Percentiles rank a stretch among this genome's conserved stretches.
These are phyloP conservation scores for Termitomyces sp. DNA, from an alignment of 768 basidiomycete species.

Conservation along the genomic window DNA sequence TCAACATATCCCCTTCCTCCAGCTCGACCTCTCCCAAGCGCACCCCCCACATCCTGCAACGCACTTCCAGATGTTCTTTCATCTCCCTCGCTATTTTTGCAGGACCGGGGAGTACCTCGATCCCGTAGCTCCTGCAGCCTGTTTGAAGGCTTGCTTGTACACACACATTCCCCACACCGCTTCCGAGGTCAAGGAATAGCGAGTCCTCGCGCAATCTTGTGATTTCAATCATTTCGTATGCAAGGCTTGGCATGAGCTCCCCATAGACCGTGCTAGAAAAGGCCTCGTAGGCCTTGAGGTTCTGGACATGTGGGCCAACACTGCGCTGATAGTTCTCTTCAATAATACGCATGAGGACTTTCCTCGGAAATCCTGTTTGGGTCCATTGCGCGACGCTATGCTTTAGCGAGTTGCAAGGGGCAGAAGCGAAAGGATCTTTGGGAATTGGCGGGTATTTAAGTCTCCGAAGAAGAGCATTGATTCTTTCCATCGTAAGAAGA, in stretches of 20 bases:
- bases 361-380: slow-evolving; percentile 48
- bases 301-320: slow-evolving; percentile 85
- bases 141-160: slow-evolving; percentile 78
- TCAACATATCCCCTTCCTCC: slow-evolving; percentile 83
- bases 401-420: slow-evolving; percentile 43
- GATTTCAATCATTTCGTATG: slow-evolving; percentile 61
- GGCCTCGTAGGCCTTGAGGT: slow-evolving; percentile 73
- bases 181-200: slow-evolving; percentile 79
- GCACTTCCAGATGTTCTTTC: slow-evolving; percentile 62
- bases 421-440: slow-evolving; percentile 40
- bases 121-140: slow-evolving; percentile 72
- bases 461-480: slow-evolving; percentile 55
- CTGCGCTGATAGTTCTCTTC: slow-evolving; percentile 93
- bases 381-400: slow-evolving; percentile 44
- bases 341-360: slow-evolving; percentile 67
- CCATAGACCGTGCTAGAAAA: slow-evolving; percentile 87
- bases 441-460: slow-evolving; percentile 64
- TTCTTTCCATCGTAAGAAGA: slow-evolving; percentile 48
- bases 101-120: slow-evolving; percentile 73
- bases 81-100: slow-evolving; percentile 76
- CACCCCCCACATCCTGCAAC: slow-evolving; percentile 92
- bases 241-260: slow-evolving; percentile 79
- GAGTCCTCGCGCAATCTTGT: slow-evolving; percentile 53
- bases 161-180: slow-evolving; percentile 82
- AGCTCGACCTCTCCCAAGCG: slow-evolving; percentile 68